phyloP scores from a whole-genome alignment of 1,284 basidiomycete genomes.

The Sparassis latifolia region DNA sequence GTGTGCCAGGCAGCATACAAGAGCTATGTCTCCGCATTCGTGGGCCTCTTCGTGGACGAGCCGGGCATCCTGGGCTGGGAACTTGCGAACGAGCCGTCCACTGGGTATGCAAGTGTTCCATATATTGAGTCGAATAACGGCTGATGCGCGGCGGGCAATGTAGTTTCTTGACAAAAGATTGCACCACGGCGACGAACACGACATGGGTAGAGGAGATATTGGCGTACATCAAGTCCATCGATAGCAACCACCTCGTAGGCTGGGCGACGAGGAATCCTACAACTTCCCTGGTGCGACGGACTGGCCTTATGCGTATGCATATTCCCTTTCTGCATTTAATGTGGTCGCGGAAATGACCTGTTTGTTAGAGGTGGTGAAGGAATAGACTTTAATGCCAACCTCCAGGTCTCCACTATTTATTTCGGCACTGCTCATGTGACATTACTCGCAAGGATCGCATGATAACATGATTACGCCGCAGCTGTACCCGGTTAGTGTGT shows the following conservation, averaged over 20 bases:
- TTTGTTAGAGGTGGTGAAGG: conserved; percentile 41
- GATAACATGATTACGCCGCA: conserved; percentile 10
- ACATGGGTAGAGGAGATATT: conserved; percentile 27
- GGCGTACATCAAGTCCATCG: conserved; percentile 29
- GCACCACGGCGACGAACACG: conserved; percentile 24
- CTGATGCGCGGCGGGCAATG: neutral
- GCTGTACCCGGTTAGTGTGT: conserved; percentile 36
- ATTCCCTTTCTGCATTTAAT: neutral
- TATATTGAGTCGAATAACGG: neutral
- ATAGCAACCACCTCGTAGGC: conserved; percentile 30
- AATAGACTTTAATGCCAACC: conserved; percentile 55
- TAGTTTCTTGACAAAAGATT: conserved; percentile 20
- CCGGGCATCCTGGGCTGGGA: conserved; percentile 34
- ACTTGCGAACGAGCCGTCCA: conserved; percentile 34
- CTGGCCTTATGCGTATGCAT: conserved; percentile 43
- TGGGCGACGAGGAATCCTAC: conserved; percentile 61
- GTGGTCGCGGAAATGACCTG: neutral
- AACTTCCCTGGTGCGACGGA: conserved; percentile 40
- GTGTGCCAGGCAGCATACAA: conserved; percentile 29
- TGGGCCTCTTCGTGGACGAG: conserved; percentile 34
- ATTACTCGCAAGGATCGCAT: neutral
- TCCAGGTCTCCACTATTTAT: conserved; percentile 49
- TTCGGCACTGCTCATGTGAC: conserved; percentile 61
- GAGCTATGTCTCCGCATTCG: conserved; percentile 33
- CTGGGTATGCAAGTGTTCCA: conserved; percentile 16